Base-by-base conservation (phyloP, 202 grass and related monocot species). In the Carex arenaria region DNA sequence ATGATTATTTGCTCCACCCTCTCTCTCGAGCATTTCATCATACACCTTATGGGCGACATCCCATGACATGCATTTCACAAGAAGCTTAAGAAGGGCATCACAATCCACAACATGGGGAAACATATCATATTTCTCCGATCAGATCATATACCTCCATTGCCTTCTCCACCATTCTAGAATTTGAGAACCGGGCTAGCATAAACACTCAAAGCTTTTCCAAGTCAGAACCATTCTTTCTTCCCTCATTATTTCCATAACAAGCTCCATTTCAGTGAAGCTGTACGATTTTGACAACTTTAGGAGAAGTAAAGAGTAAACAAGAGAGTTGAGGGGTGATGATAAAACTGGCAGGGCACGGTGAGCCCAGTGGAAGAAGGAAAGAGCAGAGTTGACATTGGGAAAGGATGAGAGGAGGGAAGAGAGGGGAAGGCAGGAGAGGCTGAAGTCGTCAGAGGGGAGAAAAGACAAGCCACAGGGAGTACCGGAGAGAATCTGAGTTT, bases 1-100 rank as follows among this genome's bases (percentile, higher is more conserved):
- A 26, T 26, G 26, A 26, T 26, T 26, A 26, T 26, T 1, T 26
- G 26, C 26, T 26, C 26, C 26, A 26, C 19, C 71, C 6, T 86
- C 80, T 83, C 36, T 78, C 0, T 64, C 56, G 38, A 97, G 87
- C 90, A 97, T 94, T 89, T 94, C 90, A 60, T 83, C 91, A 57
- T 89, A 92, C 81, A 94, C 53, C 86, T 83, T 79, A 45, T 22
- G 79, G 15, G 88, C 91, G 20, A 66, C 30, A 74, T 85, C 61
- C 64, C 84, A 90, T 7, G 61, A 73, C 5, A 70, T 56, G 19
- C 66, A 64, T 79, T 87, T 84, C 28, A 94, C 89, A 1, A 94
- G 78, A 2, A 90, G 56, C 36, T 83, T 90, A 54, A 97, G 85
- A 61, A 97, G 69, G 43, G 76, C 19, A 75, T 92, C 90, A 66